Base-by-base conservation (phyloP, 139 green algal species). In the Chlorella sp. region DNA sequence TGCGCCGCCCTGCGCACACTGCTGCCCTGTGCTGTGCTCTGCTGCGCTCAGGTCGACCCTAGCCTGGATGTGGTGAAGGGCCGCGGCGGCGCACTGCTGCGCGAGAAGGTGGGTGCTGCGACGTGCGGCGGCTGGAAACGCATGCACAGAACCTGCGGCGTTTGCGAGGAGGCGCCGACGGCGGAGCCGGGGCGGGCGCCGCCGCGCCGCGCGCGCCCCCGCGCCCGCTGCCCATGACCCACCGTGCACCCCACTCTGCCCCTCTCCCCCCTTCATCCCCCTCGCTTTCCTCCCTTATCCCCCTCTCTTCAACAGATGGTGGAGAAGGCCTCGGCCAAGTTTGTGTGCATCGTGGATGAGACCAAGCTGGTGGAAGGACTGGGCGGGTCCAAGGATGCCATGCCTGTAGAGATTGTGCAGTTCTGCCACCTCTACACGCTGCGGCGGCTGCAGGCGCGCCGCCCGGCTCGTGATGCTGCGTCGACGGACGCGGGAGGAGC, bases 321-420 rank as follows among this genome's bases (percentile, higher is more conserved):
- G 55, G 96, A 99, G 90, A 90, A 92, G 82, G 91, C 91, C 6
- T 93, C 91, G 14, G 80, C 87, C 53, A 95, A 94, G 83, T 99
- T 99, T 84, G 91, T 99, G 35, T 98, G 97, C 87, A 99, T 99
- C 66, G 96, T 99, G 14, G 96, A 99, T 73, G 96, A 99, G 66
- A 93, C 93, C 64, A 99, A 99, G 91, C 82, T 97, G 79, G 91
- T 98, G 40, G 38, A 76, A 2, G 93, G 92, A 19, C 86, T 98
- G 60, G 94, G 94, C 14, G 94, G 93, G 79, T 92, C 83, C 88
- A 94, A 96, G 87, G 71, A 83, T 53, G 93, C 96, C 19, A 98
- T 99, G 93, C 96, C 96, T 21, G 92, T 99, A 29, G 96, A 99
- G 85, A 96, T 99, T 73, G 91, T 97, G 46, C 96, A 99, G 89